Conservation (phyloP, 2,329 filamentous ascomycete species). For the Fonsecaea nubica region DNA sequence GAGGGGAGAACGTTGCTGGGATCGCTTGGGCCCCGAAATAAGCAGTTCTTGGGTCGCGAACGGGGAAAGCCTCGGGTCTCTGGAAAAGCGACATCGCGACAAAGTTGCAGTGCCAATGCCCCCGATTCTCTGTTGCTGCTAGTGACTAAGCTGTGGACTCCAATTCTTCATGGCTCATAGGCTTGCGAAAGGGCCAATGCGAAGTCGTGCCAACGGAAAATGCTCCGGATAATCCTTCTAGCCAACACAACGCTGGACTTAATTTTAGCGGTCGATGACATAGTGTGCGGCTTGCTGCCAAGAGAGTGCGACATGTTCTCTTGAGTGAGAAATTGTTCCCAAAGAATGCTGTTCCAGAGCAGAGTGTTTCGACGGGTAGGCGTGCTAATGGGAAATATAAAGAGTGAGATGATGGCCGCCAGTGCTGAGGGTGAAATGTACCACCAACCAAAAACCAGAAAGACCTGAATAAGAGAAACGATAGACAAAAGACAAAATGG, state of each 20-base stretch:
- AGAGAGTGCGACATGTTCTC: background rate
- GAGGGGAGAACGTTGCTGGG: background rate
- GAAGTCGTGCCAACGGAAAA: background rate
- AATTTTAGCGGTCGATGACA: background rate
- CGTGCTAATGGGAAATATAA: background rate
- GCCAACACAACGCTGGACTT: background rate
- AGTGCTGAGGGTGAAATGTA: background rate
- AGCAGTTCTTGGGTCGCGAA: background rate
- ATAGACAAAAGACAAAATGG: background rate
- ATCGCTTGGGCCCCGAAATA: background rate
- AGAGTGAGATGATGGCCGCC: background rate
- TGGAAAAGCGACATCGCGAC: background rate
- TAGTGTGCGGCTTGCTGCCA: background rate
- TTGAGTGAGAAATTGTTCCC: background rate
- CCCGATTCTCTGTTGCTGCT: background rate
- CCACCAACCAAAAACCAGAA: background rate
- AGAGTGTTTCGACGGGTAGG: background rate
- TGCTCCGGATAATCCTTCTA: background rate
- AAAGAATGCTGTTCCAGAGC: background rate
- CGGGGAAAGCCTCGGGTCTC: background rate
- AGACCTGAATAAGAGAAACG: background rate
- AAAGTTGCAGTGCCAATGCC: no score
- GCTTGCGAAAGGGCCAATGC: background rate
- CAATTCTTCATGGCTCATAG: background rate
- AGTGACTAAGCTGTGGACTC: background rate